A percentile compares a stretch with the other conserved stretches of the same genome.
Conservation (phyloP, 441 rosid genomes). For the Aleurites moluccanus region DNA sequence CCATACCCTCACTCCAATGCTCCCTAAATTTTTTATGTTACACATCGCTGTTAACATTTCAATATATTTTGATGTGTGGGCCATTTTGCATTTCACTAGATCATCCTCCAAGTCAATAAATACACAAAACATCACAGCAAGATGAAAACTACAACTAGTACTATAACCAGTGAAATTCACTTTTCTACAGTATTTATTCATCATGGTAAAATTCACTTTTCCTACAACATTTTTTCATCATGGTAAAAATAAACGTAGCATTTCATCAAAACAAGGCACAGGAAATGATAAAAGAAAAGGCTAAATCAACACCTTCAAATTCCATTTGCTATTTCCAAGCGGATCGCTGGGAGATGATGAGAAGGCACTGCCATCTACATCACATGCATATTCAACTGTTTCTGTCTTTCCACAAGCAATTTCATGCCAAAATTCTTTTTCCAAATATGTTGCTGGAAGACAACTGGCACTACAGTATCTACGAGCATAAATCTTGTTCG, state of each 20-base stretch:
- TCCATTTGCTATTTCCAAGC: conserved; percentile 98
- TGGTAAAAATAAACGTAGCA: conserved; percentile 9
- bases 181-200: neutral
- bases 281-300: conserved; percentile 19
- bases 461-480: conserved; percentile 92
- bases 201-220: neutral
- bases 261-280: conserved; percentile 9
- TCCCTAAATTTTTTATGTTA: neutral
- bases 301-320: conserved; percentile 78
- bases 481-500: conserved; percentile 92
- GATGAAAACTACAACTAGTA: neutral
- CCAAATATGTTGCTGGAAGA: conserved; percentile 90
- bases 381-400: conserved; percentile 98
- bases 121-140: conserved; percentile 1
- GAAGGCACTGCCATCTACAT: conserved; percentile 99
- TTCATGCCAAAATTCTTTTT: conserved; percentile 99
- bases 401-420: conserved; percentile 95
- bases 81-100: neutral
- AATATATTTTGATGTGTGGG: neutral
- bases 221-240: neutral
- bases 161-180: neutral
- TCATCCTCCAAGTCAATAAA: conserved; percentile 6
- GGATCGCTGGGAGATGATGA: conserved; percentile 83
- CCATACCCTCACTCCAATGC: neutral
- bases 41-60: neutral